These are phyloP conservation scores for Diplodia seriata DNA, from an alignment of 2,329 filamentous ascomycete species.

Conservation along the genomic window DNA sequence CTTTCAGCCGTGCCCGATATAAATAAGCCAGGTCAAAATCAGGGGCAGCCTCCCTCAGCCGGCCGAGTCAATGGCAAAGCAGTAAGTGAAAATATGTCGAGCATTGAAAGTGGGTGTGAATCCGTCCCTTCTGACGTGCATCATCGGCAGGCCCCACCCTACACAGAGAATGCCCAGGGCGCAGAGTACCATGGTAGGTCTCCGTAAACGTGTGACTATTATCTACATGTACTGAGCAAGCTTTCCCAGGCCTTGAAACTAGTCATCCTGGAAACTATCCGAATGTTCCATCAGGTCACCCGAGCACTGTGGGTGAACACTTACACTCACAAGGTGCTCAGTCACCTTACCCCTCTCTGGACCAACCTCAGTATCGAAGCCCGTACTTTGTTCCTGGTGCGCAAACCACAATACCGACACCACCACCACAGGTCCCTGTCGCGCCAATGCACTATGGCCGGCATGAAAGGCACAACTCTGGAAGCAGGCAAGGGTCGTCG, in stretches of 20 bases:
- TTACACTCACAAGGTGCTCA: background rate
- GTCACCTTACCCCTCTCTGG: constrained; percentile 1
- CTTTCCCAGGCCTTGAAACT: background rate
- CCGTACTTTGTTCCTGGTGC: constrained; percentile 26
- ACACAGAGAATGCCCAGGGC: background rate
- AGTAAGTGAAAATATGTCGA: constrained; percentile 2
- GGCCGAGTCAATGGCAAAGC: background rate
- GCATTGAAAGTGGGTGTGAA: background rate
- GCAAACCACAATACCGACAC: constrained; percentile 32
- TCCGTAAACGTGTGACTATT: background rate
- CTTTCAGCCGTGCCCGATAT: constrained; percentile 55
- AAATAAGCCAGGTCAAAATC: constrained; percentile 35
- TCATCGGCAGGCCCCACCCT: background rate
- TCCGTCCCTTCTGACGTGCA: background rate
- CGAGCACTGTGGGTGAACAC: background rate
- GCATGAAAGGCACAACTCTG: constrained; percentile 39
- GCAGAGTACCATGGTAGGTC: constrained; percentile 2
- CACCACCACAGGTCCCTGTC: constrained; percentile 38
- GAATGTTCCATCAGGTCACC: background rate
- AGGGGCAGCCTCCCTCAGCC: background rate
- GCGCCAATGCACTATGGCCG: constrained; percentile 44
- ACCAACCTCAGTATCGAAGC: constrained; percentile 17
- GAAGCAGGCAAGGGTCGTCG: constrained; percentile 35
- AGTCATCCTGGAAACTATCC: background rate
- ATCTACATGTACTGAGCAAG: too few species aligned